Evolutionary conservation across 75 land plant species (phyloP), one percentile per base, ranked within the genome.

Genomic region (Ceratopteris richardii): DNA sequence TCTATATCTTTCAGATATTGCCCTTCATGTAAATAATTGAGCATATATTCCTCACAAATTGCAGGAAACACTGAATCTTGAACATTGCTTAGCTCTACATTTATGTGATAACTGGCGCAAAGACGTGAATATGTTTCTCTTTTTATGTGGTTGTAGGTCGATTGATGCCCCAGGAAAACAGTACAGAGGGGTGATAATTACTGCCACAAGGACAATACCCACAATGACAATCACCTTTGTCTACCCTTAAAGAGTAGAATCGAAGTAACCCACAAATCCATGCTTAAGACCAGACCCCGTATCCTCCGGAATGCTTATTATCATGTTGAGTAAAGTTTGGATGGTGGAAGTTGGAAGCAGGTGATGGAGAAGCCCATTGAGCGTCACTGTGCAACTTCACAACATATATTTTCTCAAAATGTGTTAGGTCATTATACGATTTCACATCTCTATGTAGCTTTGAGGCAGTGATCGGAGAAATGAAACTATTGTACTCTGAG

Each of bases 191-290:
- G 37, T 33, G 9, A 33, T 33, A 9, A 33, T 33, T 9, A 9
- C 37, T 33, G 37, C 37, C 37, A 33, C 37, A 33, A 33, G 37
- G 9, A 33, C 37, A 33, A 33, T 33, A 4, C 37, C 37, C 9
- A 33, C 37, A 4, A n/a, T n/a, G n/a, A n/a, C n/a, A n/a, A n/a
- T n/a, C n/a, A n/a, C n/a, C n/a, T n/a, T n/a, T n/a, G n/a, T n/a
- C n/a, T n/a, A n/a, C 51, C 80, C 82, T 62, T 95, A 95, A 2
- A 95, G 73, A 0, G 66, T 75, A 31, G 99, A 82, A 71, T 95
- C 96, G 76, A 95, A 95, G 58, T 95, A 95, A 13, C 99, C 99
- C 64, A 88, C 99, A 74, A 95, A 95, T 86, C 96, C 99, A 71
- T 95, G 99, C 36, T 90, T 86, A 43, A 90, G 20, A 2, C 82